Evolutionary conservation across 306 rosid genomes (phyloP).

Genomic region (Medicago ruthenica): DNA sequence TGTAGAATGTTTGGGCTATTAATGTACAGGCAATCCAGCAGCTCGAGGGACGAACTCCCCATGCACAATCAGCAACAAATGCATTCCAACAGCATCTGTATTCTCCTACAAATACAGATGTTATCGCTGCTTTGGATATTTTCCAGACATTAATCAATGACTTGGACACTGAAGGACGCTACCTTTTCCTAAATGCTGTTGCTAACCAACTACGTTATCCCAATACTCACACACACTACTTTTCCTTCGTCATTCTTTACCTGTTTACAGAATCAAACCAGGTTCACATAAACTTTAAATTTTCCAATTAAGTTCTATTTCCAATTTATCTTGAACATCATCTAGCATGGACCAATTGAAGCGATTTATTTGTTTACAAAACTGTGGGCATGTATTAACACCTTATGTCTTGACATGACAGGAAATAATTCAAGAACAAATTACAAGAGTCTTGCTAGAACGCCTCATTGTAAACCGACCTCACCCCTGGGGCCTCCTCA

Average conservation of each 20-base stretch:
- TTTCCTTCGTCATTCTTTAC: slow-evolving; percentile 90
- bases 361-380: background rate
- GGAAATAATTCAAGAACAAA: slow-evolving; percentile 98
- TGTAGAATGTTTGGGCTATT: slow-evolving; percentile 17
- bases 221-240: slow-evolving; percentile 96
- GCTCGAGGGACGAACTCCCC: slow-evolving; percentile 77
- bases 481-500: slow-evolving; percentile 99
- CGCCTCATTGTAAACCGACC: slow-evolving; percentile 95
- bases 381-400: background rate
- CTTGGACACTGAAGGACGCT: slow-evolving; percentile 96
- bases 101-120: slow-evolving; percentile 51
- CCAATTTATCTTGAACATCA: background rate
- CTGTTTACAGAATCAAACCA: slow-evolving; percentile 91
- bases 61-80: slow-evolving; percentile 61
- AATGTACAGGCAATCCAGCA: slow-evolving; percentile 88
- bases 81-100: slow-evolving; percentile 44
- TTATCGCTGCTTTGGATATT: slow-evolving; percentile 92
- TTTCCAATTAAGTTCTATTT: background rate
- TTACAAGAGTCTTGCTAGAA: slow-evolving; percentile 93
- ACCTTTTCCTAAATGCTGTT: slow-evolving; percentile 93
- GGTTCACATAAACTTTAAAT: slow-evolving; percentile 48
- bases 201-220: slow-evolving; percentile 99
- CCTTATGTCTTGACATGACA: slow-evolving; percentile 46
- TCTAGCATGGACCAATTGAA: background rate
- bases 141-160: slow-evolving; percentile 76